phyloP scores from a whole-genome alignment of 495 filamentous ascomycete species.

The Daldinia vernicosa region DNA sequence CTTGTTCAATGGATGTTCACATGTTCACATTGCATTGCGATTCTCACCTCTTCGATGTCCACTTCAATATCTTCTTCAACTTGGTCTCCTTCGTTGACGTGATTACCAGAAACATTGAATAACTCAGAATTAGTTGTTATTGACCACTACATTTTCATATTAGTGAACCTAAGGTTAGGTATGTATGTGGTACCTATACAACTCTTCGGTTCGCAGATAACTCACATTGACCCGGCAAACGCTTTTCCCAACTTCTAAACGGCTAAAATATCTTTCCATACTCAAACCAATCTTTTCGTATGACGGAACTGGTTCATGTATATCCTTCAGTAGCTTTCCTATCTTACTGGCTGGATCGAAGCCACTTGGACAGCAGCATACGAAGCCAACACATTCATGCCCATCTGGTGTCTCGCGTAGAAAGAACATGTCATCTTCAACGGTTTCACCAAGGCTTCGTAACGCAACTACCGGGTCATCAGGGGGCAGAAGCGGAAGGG shows the following conservation, averaged over 20 bases:
- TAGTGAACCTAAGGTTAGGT: background rate
- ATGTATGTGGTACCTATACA: too few relatives aligned
- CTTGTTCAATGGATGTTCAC: background rate
- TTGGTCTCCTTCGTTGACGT: slow-evolving; percentile 56
- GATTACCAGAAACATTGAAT: slow-evolving; percentile 64
- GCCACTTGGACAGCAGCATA: slow-evolving; percentile 76
- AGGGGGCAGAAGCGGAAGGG: slow-evolving; percentile 52
- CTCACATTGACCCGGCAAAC: slow-evolving; percentile 65
- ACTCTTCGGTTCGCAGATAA: background rate
- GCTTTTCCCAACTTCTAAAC: slow-evolving; percentile 62
- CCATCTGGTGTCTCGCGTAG: slow-evolving; percentile 65
- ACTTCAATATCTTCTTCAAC: slow-evolving; percentile 57
- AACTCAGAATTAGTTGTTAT: slow-evolving; percentile 66
- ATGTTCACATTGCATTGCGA: background rate
- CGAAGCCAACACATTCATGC: slow-evolving; percentile 73
- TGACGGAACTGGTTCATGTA: slow-evolving; percentile 75
- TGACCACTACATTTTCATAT: slow-evolving; percentile 61
- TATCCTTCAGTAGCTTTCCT: slow-evolving; percentile 66
- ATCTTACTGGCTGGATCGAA: slow-evolving; percentile 74
- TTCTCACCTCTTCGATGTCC: slow-evolving; percentile 57
- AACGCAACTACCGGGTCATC: slow-evolving; percentile 50
- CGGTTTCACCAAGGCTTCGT: slow-evolving; percentile 61
- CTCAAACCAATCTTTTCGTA: slow-evolving; percentile 77
- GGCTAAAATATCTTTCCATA: slow-evolving; percentile 80
- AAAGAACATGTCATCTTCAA: slow-evolving; percentile 83